phyloP scores from a whole-genome alignment of 139 green algal genomes.

The Volvox africanus region DNA sequence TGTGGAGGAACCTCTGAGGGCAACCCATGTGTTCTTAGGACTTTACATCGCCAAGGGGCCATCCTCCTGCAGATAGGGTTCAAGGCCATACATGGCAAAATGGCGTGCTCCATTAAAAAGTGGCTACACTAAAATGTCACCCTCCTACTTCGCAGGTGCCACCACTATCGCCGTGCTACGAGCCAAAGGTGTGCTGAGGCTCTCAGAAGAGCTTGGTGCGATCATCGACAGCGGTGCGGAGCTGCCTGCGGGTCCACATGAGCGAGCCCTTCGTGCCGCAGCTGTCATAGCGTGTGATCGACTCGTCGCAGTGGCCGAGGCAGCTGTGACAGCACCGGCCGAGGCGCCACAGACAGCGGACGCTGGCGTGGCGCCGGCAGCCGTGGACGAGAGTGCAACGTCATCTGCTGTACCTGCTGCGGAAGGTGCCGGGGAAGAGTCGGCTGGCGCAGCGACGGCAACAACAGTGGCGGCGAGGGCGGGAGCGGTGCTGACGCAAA shows the following conservation, averaged over 20 bases:
- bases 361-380: not conserved
- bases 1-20: too few relatives aligned
- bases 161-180: slow-evolving; percentile 47
- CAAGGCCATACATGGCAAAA: too few relatives aligned
- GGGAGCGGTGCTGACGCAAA: not conserved
- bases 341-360: not conserved
- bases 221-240: slow-evolving; percentile 33
- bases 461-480: not conserved
- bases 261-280: slow-evolving; percentile 51
- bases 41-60: too few relatives aligned
- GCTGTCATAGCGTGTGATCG: slow-evolving; percentile 37
- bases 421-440: not conserved
- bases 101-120: too few relatives aligned
- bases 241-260: slow-evolving; percentile 51
- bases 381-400: not conserved
- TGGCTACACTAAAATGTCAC: too few relatives aligned
- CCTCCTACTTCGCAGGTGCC: not conserved
- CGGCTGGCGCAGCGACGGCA: not conserved
- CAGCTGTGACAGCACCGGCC: too few relatives aligned
- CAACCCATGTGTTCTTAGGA: too few relatives aligned
- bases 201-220: slow-evolving; percentile 27
- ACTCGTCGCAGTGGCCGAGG: not conserved
- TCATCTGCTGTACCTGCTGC: too few relatives aligned
- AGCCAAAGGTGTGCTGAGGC: slow-evolving; percentile 45
- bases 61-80: too few relatives aligned